Conservation (phyloP, 2,329 filamentous ascomycete species). For the Diplodia corticola region DNA sequence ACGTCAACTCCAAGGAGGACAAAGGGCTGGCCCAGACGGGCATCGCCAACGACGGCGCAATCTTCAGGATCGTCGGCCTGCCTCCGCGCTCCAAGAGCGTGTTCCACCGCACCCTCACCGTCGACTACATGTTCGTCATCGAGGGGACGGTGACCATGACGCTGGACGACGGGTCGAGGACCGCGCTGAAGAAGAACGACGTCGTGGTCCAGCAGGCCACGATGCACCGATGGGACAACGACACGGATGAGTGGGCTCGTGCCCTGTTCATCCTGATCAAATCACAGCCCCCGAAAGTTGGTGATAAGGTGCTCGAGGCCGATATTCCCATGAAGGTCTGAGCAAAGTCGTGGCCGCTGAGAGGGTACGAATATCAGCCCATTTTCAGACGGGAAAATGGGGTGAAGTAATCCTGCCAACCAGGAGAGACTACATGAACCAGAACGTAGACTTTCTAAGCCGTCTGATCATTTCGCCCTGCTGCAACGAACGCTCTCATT, state of each 20-base stretch:
- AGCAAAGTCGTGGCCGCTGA: not conserved
- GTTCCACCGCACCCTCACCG: not conserved
- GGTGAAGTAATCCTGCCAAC: no score
- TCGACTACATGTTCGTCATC: conserved; percentile 8
- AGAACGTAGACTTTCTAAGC: no score
- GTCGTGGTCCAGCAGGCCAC: conserved; percentile 5
- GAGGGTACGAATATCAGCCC: not conserved
- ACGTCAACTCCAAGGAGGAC: not conserved
- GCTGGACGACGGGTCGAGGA: conserved; percentile 1
- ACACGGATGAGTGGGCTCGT: conserved; percentile 6
- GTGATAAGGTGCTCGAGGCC: conserved; percentile 1
- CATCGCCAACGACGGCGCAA: not conserved
- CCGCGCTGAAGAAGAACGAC: conserved; percentile 5
- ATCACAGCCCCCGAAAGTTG: not conserved
- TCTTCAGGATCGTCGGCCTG: not conserved
- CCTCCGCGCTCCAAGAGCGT: conserved; percentile 1
- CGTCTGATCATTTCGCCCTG: no score
- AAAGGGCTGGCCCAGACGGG: not conserved
- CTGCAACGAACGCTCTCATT: no score
- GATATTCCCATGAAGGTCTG: conserved; percentile 13
- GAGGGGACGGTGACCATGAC: conserved; percentile 9
- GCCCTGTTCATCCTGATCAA: conserved; percentile 5
- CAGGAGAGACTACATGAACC: no score
- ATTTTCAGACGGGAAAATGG: not conserved
- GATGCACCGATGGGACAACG: conserved; percentile 13